Evolutionary conservation across 805 yeast species (phyloP).

Genomic region (Metschnikowia lunata): DNA sequence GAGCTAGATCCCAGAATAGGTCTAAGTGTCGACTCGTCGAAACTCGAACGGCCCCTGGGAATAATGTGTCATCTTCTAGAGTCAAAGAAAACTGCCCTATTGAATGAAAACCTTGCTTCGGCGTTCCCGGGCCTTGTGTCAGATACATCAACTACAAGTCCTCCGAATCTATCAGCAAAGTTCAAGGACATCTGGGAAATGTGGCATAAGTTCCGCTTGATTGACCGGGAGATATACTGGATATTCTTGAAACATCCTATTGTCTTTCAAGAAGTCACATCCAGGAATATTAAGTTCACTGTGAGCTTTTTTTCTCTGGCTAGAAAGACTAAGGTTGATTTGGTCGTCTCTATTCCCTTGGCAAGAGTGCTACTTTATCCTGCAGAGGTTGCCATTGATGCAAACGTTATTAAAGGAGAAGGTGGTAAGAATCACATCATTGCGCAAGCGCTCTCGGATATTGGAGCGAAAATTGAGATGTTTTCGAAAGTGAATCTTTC

Average conservation of each 20-base stretch:
- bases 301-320: slow-evolving; percentile 7
- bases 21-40: slow-evolving; percentile 8
- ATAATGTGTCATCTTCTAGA: slow-evolving; percentile 2
- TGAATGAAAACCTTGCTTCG: slow-evolving; percentile 13
- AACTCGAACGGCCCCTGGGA: slow-evolving; percentile 7
- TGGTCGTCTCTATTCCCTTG: slow-evolving; percentile 5
- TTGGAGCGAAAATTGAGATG: neutral
- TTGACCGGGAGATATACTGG: slow-evolving; percentile 30
- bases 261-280: slow-evolving; percentile 2
- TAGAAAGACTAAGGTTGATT: slow-evolving; percentile 6
- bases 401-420: slow-evolving; percentile 4
- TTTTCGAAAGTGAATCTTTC: neutral
- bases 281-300: slow-evolving; percentile 2
- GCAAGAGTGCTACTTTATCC: slow-evolving; percentile 5
- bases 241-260: slow-evolving; percentile 29
- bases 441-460: neutral
- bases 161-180: slow-evolving; percentile 10
- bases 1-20: slow-evolving; percentile 11
- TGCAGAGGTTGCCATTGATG: slow-evolving; percentile 1
- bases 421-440: neutral
- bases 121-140: neutral
- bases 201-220: slow-evolving; percentile 13
- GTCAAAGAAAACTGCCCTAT: slow-evolving; percentile 8
- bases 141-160: neutral
- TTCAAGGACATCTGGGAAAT: slow-evolving; percentile 4